Conservation (phyloP, 176 grass and related monocot species). For the Eragrostis curvula region DNA sequence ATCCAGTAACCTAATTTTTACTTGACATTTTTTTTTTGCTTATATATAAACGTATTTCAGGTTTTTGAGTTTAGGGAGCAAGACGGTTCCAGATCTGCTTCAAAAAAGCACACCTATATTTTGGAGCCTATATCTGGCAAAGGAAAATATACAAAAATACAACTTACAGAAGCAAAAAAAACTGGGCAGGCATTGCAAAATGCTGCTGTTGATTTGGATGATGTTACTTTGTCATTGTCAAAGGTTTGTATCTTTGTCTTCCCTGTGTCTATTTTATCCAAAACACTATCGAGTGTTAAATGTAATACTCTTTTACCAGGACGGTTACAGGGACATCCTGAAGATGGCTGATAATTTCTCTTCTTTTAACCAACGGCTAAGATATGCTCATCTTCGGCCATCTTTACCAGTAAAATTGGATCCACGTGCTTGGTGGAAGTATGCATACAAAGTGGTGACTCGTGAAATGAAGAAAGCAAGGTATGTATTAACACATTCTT, state of each 20-base stretch:
- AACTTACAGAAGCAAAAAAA: slow-evolving; percentile 72
- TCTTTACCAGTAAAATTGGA: slow-evolving; percentile 72
- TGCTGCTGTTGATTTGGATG: slow-evolving; percentile 88
- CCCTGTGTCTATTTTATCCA: slow-evolving; percentile 3
- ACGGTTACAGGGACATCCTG: slow-evolving; percentile 93
- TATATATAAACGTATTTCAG: slow-evolving; percentile 53
- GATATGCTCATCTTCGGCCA: slow-evolving; percentile 92
- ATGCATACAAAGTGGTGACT: slow-evolving; percentile 79
- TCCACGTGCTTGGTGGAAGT: slow-evolving; percentile 92
- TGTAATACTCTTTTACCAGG: slow-evolving; percentile 49
- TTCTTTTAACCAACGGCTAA: slow-evolving; percentile 90
- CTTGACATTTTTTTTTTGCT: slow-evolving; percentile 21
- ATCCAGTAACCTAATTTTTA: slow-evolving; percentile 24
- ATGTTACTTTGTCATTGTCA: slow-evolving; percentile 90
- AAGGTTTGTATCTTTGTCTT: slow-evolving; percentile 60
- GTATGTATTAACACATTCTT: slow-evolving; percentile 46
- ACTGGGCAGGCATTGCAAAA: slow-evolving; percentile 91
- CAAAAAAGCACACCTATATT: slow-evolving; percentile 74
- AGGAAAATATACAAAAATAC: slow-evolving; percentile 89
- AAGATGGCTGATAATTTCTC: slow-evolving; percentile 98
- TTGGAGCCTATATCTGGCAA: slow-evolving; percentile 89
- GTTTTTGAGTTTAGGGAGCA: slow-evolving; percentile 75
- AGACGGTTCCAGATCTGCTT: slow-evolving; percentile 38
- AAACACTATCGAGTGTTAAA: not conserved
- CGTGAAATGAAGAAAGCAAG: slow-evolving; percentile 92